Evolutionary conservation across 306 rosid genomes (phyloP).

Genomic region (Dryas drummondii): DNA sequence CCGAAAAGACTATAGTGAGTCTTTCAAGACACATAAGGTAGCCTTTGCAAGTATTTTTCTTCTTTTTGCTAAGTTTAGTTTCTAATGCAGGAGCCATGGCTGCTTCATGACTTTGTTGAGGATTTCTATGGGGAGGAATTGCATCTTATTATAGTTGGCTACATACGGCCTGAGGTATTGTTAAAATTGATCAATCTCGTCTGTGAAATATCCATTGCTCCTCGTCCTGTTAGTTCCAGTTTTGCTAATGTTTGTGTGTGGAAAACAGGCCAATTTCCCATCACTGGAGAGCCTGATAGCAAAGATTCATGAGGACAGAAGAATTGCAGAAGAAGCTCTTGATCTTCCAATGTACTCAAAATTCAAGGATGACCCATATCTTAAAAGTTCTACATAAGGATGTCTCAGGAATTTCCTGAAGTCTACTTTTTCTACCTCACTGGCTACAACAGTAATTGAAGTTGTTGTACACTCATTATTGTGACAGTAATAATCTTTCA

Average conservation of each 20-base stretch:
- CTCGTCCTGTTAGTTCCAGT: not conserved
- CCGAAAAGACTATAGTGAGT: too few relatives aligned
- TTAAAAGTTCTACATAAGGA: conserved; percentile 33
- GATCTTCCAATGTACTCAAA: conserved; percentile 82
- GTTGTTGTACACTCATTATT: not conserved
- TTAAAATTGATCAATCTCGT: conserved; percentile 5
- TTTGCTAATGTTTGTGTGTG: conserved; percentile 29
- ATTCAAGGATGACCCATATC: conserved; percentile 54
- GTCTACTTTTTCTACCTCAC: not conserved
- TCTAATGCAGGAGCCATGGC: too few relatives aligned
- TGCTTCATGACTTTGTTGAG: too few relatives aligned
- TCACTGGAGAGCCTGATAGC: conserved; percentile 69
- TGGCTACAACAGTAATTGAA: not conserved
- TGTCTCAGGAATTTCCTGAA: not conserved
- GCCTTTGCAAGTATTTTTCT: too few relatives aligned
- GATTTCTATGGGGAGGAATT: too few relatives aligned
- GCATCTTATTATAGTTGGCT: too few relatives aligned
- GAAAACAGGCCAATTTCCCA: conserved; percentile 75
- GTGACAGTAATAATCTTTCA: not conserved
- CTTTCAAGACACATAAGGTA: too few relatives aligned
- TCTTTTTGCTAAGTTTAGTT: too few relatives aligned
- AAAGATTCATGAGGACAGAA: conserved; percentile 77
- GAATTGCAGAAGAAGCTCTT: conserved; percentile 72
- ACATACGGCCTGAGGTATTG: too few relatives aligned
- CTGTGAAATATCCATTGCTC: not conserved